Evolutionary conservation across 805 yeast species (phyloP).

Genomic region (Monosporozyma solicola): DNA sequence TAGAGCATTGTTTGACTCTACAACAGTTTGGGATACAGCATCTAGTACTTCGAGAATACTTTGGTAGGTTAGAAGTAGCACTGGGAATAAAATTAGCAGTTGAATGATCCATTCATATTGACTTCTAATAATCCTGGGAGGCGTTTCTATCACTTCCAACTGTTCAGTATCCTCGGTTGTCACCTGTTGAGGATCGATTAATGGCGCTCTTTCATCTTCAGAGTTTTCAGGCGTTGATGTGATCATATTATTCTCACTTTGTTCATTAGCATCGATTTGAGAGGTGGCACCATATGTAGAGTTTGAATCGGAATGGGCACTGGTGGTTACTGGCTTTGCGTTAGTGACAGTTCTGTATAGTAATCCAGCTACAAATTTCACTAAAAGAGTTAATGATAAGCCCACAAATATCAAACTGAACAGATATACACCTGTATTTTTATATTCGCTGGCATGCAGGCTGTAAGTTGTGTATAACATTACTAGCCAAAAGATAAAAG

Average conservation of each 20-base stretch:
- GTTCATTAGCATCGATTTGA: background rate
- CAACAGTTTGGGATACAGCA: slow-evolving; percentile 61
- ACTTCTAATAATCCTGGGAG: background rate
- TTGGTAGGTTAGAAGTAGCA: slow-evolving; percentile 47
- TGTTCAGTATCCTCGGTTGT: background rate
- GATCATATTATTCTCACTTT: background rate
- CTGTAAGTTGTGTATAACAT: slow-evolving; percentile 44
- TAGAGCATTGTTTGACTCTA: slow-evolving; percentile 48
- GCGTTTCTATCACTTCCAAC: too few relatives aligned
- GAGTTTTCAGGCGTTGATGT: background rate
- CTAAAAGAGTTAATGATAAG: slow-evolving; percentile 1
- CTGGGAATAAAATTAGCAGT: slow-evolving; percentile 58
- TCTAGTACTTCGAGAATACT: slow-evolving; percentile 33
- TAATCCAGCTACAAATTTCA: slow-evolving; percentile 1
- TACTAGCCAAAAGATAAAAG: slow-evolving; percentile 47
- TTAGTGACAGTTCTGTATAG: slow-evolving; percentile 1
- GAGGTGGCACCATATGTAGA: background rate
- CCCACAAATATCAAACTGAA: slow-evolving; percentile 37
- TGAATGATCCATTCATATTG: slow-evolving; percentile 80
- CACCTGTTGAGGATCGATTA: slow-evolving; percentile 5
- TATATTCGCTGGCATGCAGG: slow-evolving; percentile 39
- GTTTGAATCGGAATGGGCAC: background rate
- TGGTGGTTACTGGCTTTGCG: background rate
- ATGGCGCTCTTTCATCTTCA: slow-evolving; percentile 30
- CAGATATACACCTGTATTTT: slow-evolving; percentile 41